Conservation (phyloP, 805 yeast genomes). For the Suhomyces canberraensis region DNA sequence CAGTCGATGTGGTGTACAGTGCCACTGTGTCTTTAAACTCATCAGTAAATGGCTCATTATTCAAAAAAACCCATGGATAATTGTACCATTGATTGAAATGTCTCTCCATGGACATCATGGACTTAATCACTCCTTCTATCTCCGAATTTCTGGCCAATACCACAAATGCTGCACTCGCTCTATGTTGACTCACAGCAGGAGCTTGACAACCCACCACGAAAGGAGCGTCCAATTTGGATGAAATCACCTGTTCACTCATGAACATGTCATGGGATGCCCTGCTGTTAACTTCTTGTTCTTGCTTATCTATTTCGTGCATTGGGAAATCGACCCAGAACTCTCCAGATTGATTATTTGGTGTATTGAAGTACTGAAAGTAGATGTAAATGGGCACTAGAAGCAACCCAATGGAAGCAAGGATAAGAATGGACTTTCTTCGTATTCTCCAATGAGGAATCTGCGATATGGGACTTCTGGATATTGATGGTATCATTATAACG, state of each 20-base stretch:
- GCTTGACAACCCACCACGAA: constrained; percentile 55
- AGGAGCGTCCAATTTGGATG: constrained; percentile 32
- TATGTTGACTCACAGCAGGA: constrained; percentile 36
- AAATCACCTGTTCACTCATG: constrained; percentile 13
- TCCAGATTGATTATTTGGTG: neutral
- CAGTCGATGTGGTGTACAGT: constrained; percentile 54
- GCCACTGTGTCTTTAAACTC: constrained; percentile 56
- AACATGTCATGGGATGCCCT: constrained; percentile 2
- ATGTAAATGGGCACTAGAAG: too few species aligned
- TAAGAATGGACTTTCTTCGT: too few species aligned
- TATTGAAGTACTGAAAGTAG: neutral
- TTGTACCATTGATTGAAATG: constrained; percentile 93
- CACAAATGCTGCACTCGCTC: constrained; percentile 83
- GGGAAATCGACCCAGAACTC: constrained; percentile 4
- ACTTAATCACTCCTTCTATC: constrained; percentile 66
- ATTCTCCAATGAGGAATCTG: too few species aligned
- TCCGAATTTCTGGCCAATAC: constrained; percentile 82
- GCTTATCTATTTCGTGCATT: neutral
- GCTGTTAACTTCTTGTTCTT: neutral
- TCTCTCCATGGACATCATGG: constrained; percentile 73
- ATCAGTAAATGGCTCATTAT: constrained; percentile 70
- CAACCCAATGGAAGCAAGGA: neutral
- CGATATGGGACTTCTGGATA: too few species aligned
- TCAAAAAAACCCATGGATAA: constrained; percentile 89
- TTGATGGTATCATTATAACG: too few species aligned